These are phyloP conservation scores for Amanita muscaria DNA, from an alignment of 768 basidiomycete genomes.

Conservation along the genomic window DNA sequence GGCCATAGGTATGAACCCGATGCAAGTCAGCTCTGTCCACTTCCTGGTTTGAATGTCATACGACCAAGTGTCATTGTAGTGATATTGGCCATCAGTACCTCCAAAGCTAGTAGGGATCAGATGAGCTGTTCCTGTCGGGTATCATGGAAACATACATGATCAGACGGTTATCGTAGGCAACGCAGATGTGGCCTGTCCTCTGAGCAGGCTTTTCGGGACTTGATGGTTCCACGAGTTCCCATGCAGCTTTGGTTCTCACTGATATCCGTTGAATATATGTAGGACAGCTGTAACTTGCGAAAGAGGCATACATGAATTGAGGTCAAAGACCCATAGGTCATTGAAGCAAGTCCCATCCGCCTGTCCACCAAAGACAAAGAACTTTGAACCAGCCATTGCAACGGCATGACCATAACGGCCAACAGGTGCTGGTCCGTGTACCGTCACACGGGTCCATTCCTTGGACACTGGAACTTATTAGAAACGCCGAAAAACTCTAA, in stretches of 20 bases:
- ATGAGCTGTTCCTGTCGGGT: background rate
- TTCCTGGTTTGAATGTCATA: slow-evolving; percentile 72
- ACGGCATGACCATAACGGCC: slow-evolving; percentile 97
- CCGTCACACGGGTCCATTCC: slow-evolving; percentile 89
- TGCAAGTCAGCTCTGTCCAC: slow-evolving; percentile 93
- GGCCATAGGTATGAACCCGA: slow-evolving; percentile 93
- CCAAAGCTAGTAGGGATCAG: slow-evolving; percentile 61
- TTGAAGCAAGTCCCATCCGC: slow-evolving; percentile 91
- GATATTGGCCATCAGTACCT: slow-evolving; percentile 96
- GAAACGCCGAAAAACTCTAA: background rate
- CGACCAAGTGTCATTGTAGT: slow-evolving; percentile 98
- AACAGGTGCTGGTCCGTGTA: slow-evolving; percentile 66
- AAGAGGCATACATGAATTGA: slow-evolving; percentile 72
- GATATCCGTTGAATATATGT: background rate
- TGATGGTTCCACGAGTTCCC: slow-evolving; percentile 70
- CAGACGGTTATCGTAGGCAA: slow-evolving; percentile 75
- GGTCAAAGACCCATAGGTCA: slow-evolving; percentile 93
- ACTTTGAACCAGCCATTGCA: slow-evolving; percentile 82
- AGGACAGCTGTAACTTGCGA: background rate
- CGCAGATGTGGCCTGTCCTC: slow-evolving; percentile 87
- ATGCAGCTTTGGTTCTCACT: slow-evolving; percentile 80
- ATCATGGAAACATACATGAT: slow-evolving; percentile 48
- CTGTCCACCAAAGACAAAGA: slow-evolving; percentile 95
- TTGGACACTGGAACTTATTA: slow-evolving; percentile 56
- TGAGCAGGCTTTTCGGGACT: slow-evolving; percentile 61